Evolutionary conservation across 768 basidiomycete genomes (phyloP).

Genomic region (Leccinum subtestaceum): DNA sequence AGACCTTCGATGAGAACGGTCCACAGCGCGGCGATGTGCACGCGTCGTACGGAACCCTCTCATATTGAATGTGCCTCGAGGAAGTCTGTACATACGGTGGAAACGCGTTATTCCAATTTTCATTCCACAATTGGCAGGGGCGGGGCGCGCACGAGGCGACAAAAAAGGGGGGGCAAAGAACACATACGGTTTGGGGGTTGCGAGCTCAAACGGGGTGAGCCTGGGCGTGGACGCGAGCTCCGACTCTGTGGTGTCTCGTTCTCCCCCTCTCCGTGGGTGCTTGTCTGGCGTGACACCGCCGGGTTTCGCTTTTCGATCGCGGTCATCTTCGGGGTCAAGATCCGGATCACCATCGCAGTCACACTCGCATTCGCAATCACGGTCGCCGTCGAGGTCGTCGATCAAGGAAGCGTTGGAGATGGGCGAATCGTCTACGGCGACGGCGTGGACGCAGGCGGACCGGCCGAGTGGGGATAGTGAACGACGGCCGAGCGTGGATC

Average conservation of each 20-base stretch:
- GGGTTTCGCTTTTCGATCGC: conserved; percentile 1
- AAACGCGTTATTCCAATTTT: neutral
- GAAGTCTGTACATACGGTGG: conserved; percentile 49
- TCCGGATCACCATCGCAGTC: neutral
- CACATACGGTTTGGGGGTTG: neutral
- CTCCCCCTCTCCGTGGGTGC: neutral
- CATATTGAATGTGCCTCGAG: conserved; percentile 54
- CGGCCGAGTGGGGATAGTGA: conserved; percentile 7
- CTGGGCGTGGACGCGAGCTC: neutral
- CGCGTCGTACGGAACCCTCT: conserved; percentile 39
- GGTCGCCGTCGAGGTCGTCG: conserved; percentile 19
- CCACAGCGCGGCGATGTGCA: conserved; percentile 82
- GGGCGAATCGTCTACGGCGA: conserved; percentile 24
- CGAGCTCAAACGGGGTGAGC: neutral
- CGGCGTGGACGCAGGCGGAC: conserved; percentile 27
- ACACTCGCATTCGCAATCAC: conserved; percentile 3
- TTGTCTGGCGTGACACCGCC: neutral
- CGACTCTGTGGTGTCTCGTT: neutral
- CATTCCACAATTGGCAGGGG: neutral
- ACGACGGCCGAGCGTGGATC: neutral
- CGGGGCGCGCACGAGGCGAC: neutral
- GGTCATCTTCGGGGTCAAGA: conserved; percentile 2
- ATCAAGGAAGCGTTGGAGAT: conserved; percentile 11
- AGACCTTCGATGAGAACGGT: conserved; percentile 76
- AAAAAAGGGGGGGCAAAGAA: neutral